Evolutionary conservation across 1,139 yeast species (phyloP).

Genomic region (Hyphopichia wangnamkhiaoensis): DNA sequence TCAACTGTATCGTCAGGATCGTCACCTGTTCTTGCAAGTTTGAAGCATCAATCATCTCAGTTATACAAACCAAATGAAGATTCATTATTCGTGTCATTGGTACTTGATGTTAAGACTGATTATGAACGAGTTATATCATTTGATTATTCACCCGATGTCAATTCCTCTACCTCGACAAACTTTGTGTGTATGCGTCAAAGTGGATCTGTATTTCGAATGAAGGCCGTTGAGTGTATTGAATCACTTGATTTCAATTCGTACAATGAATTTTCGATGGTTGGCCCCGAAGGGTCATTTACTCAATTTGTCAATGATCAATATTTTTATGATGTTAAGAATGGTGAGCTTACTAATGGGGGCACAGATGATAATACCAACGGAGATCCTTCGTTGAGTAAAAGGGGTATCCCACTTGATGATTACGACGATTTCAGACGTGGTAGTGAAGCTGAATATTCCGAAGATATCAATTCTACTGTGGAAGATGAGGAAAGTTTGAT

Average conservation of each 20-base stretch:
- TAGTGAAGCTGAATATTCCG: conserved; percentile 21
- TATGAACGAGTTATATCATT: conserved; percentile 81
- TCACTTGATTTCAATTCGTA: conserved; percentile 66
- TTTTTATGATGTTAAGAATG: conserved; percentile 23
- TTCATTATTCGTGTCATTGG: conserved; percentile 72
- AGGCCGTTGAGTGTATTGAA: conserved; percentile 67
- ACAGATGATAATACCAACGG: conserved; percentile 8
- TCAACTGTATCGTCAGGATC: neutral
- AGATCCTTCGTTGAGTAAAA: neutral
- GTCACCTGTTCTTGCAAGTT: conserved; percentile 22
- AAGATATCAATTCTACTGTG: conserved; percentile 32
- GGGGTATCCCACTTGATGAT: neutral
- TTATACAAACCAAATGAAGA: conserved; percentile 45
- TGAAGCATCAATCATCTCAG: conserved; percentile 37
- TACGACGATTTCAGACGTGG: conserved; percentile 21
- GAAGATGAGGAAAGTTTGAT: conserved; percentile 24
- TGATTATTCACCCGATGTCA: conserved; percentile 69
- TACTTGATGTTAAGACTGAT: conserved; percentile 73
- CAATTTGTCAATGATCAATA: conserved; percentile 30
- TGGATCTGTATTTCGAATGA: conserved; percentile 83
- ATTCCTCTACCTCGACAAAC: conserved; percentile 47
- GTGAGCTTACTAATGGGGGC: conserved; percentile 9
- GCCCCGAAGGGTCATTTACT: conserved; percentile 58
- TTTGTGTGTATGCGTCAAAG: conserved; percentile 88
- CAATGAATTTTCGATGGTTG: conserved; percentile 69